A percentile compares a stretch with the other conserved stretches of the same genome.
Conservation (phyloP, 176 grass and related monocot genomes). For the Musa itinerans region DNA sequence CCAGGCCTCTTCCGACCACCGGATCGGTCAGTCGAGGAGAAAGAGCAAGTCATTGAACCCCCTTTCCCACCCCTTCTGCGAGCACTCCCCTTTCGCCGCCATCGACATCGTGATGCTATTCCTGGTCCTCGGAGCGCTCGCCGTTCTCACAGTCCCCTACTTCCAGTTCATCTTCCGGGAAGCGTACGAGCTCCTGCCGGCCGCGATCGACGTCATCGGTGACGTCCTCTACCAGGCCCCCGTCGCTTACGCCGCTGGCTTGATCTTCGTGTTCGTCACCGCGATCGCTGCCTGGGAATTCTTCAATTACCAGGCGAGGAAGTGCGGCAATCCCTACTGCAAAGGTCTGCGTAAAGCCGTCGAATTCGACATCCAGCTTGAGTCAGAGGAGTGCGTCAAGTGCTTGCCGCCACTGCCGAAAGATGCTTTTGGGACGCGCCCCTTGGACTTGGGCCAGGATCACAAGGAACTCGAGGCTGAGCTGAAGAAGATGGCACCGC, state of each 20-base stretch:
- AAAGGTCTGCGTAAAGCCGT: slow-evolving; percentile 81
- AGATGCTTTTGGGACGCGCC: slow-evolving; percentile 39
- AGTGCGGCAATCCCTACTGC: slow-evolving; percentile 84
- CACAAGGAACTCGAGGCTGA: slow-evolving; percentile 78
- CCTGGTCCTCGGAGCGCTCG: slow-evolving; percentile 56
- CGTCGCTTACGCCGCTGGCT: slow-evolving; percentile 40
- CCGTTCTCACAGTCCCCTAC: slow-evolving; percentile 60
- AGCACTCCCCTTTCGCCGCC: slow-evolving; percentile 53
- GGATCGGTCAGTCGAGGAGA: slow-evolving; percentile 27
- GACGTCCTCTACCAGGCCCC: slow-evolving; percentile 36
- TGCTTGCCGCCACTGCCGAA: slow-evolving; percentile 43
- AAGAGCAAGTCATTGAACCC: slow-evolving; percentile 30
- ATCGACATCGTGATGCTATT: slow-evolving; percentile 61
- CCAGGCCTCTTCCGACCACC: slow-evolving; percentile 25
- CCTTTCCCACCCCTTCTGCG: slow-evolving; percentile 51
- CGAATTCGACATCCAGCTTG: slow-evolving; percentile 96
- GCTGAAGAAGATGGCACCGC: slow-evolving; percentile 95
- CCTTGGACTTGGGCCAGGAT: slow-evolving; percentile 57
- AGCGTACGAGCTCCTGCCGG: slow-evolving; percentile 34
- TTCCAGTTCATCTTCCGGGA: slow-evolving; percentile 26
- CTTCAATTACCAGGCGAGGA: slow-evolving; percentile 64
- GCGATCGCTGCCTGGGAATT: slow-evolving; percentile 51
- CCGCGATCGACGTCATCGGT: slow-evolving; percentile 26
- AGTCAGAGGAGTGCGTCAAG: slow-evolving; percentile 94
- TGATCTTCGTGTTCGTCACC: slow-evolving; percentile 26